A percentile compares a stretch with the other conserved stretches of the same genome.
Evolutionary conservation across 2,329 filamentous ascomycete genomes (phyloP).

Genomic region (Penicillium griseofulvum): DNA sequence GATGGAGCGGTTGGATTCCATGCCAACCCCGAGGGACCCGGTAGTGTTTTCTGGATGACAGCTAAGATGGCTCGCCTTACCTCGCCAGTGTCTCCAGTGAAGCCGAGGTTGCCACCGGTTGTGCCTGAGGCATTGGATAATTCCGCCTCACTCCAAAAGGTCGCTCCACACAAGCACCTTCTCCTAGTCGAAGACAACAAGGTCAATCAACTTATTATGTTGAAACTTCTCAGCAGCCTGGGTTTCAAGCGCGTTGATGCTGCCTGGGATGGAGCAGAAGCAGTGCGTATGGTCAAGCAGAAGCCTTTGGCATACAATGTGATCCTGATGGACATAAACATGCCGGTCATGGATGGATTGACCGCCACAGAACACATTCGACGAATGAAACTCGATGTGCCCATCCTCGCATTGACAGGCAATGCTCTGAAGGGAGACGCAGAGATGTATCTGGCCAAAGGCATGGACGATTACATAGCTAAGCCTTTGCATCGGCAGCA

Average conservation of each 20-base stretch:
- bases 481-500: slow-evolving; percentile 55
- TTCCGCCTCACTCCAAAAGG: slow-evolving; percentile 32
- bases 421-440: slow-evolving; percentile 57
- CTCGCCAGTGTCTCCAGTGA: slow-evolving; percentile 28
- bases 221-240: slow-evolving; percentile 38
- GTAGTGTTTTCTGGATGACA: slow-evolving; percentile 56
- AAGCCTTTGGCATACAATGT: slow-evolving; percentile 44
- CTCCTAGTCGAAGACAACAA: slow-evolving; percentile 45
- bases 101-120: slow-evolving; percentile 21
- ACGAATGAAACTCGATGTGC: slow-evolving; percentile 38
- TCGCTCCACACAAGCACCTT: slow-evolving; percentile 43
- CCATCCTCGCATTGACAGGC: slow-evolving; percentile 57
- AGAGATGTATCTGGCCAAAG: slow-evolving; percentile 53
- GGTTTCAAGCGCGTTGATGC: slow-evolving; percentile 45
- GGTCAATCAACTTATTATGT: slow-evolving; percentile 44
- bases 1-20: slow-evolving; percentile 52
- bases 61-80: slow-evolving; percentile 43
- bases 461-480: slow-evolving; percentile 57
- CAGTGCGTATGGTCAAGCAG: slow-evolving; percentile 43
- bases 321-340: slow-evolving; percentile 50
- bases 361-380: slow-evolving; percentile 47
- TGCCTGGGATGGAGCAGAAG: slow-evolving; percentile 46
- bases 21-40: slow-evolving; percentile 46
- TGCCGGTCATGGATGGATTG: slow-evolving; percentile 49
- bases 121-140: slow-evolving; percentile 14